Base-by-base conservation (phyloP, 768 basidiomycete species). In the Xerocomus potaroensis region DNA sequence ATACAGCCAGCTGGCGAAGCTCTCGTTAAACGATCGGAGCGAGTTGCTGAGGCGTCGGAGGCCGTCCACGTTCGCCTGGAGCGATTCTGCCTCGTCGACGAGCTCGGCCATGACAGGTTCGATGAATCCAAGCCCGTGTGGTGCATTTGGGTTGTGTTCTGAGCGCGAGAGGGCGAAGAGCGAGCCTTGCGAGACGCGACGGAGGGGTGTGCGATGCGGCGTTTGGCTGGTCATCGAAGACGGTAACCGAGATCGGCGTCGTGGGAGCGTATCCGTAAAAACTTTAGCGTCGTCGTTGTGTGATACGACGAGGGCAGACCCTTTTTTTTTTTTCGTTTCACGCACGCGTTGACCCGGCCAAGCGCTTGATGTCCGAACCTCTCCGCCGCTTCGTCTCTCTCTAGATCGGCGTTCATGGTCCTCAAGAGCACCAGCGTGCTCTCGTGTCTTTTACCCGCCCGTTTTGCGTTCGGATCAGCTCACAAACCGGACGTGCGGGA, bases 111-210 rank as follows among this genome's bases (percentile, higher is more conserved):
- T 76, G 19, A 84, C 86, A 14, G 88, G 87, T 38, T 86, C 84
- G 40, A 97, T 76, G 57, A 93, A 94, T 0, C 85, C 87, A 24
- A 94, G 78, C 1, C 87, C 88, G 57, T 89, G 81, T 0, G 90
- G 87, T 1, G 90, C 85, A 66, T 88, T 79, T 53, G 81, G 80
- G 10, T 79, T 75, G 15, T 75, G 77, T 8, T 54, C 49, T 0
- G 91, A 92, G 32, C 84, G 81, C 15, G 91, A 92, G 35, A 93
- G 76, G 15, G 84, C 81, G 46, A 89, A 86, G 12, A 97, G 80
- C 2, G 93, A 96, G 27, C 91, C 89, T 47, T 94, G 92, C 0
- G 93, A 95, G 50, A 94, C 81, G 45, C 93, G 87, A 34, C 85
- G 79, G 19, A 97, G 78, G 8, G 93, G 93, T 10, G 90, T 93